A percentile compares a stretch with the other conserved stretches of the same genome.
Conservation (phyloP, 2,329 filamentous ascomycete species). For the Trichothecium roseum region DNA sequence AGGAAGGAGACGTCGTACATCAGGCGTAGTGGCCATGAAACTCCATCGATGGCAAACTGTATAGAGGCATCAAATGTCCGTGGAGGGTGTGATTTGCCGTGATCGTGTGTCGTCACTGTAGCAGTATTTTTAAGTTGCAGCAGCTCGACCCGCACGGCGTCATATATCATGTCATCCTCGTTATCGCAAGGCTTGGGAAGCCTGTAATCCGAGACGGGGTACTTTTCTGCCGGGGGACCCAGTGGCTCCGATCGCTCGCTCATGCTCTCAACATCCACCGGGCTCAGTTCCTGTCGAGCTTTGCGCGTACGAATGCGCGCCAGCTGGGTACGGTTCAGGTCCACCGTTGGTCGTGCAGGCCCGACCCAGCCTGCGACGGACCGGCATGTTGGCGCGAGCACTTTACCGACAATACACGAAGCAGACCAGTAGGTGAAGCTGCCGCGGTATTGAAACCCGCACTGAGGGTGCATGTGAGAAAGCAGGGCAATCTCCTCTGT, state of each 20-base stretch:
- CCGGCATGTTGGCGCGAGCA: conserved; percentile 61
- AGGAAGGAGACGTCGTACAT: conserved; percentile 57
- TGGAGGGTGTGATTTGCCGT: conserved; percentile 17
- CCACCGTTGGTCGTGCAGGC: conserved; percentile 56
- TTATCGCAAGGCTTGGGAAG: conserved; percentile 46
- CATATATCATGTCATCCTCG: conserved; percentile 39
- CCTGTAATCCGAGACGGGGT: conserved; percentile 58
- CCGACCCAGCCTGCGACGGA: conserved; percentile 67
- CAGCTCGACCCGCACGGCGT: conserved; percentile 60
- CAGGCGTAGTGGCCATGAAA: conserved; percentile 53
- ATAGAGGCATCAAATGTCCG: conserved; percentile 49
- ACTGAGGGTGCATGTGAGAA: conserved; percentile 56
- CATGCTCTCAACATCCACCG: conserved; percentile 56
- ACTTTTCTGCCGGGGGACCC: conserved; percentile 50
- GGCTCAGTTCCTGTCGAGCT: conserved; percentile 44
- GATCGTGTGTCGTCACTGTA: conserved; percentile 3
- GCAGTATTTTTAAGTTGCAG: conserved; percentile 40
- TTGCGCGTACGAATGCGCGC: conserved; percentile 54
- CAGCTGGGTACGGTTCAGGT: conserved; percentile 59
- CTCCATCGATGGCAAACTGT: conserved; percentile 53
- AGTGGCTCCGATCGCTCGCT: conserved; percentile 57
- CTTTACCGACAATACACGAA: conserved; percentile 63
- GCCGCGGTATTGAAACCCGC: conserved; percentile 65
- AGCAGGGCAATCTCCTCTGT: conserved; percentile 56
- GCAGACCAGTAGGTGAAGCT: conserved; percentile 71